phyloP scores from a whole-genome alignment of 2,329 filamentous ascomycete genomes.

The Exophiala sp. region DNA sequence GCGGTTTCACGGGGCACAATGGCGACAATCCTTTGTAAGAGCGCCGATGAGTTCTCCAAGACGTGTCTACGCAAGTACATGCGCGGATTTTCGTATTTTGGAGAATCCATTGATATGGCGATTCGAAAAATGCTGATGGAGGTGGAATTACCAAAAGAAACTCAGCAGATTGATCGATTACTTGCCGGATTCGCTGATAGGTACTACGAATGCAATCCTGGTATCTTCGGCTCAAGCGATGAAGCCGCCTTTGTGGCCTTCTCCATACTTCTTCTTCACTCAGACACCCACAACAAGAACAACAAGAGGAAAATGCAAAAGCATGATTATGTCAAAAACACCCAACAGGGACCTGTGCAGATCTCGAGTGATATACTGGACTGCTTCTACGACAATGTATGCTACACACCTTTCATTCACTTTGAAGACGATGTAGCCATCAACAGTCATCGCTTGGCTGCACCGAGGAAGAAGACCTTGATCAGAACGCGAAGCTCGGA shows the following conservation, averaged over 20 bases:
- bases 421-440: slow-evolving; percentile 87
- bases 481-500: slow-evolving; percentile 65
- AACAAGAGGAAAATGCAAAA: slow-evolving; percentile 99
- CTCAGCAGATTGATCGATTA: slow-evolving; percentile 94
- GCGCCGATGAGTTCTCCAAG: slow-evolving; percentile 76
- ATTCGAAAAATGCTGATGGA: slow-evolving; percentile 95
- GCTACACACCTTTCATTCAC: slow-evolving; percentile 96
- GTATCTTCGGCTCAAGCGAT: slow-evolving; percentile 70
- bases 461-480: slow-evolving; percentile 65
- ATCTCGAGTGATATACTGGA: slow-evolving; percentile 74
- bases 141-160: slow-evolving; percentile 92
- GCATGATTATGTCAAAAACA: slow-evolving; percentile 91
- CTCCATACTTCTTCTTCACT: slow-evolving; percentile 91
- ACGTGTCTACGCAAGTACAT: slow-evolving; percentile 90
- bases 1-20: slow-evolving; percentile 76
- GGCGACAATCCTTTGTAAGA: slow-evolving; percentile 79
- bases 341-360: slow-evolving; percentile 83
- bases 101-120: slow-evolving; percentile 96
- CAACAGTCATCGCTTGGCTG: slow-evolving; percentile 67
- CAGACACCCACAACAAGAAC: slow-evolving; percentile 99
- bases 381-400: slow-evolving; percentile 98
- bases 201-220: slow-evolving; percentile 97
- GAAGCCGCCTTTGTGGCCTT: slow-evolving; percentile 99
- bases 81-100: slow-evolving; percentile 91
- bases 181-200: slow-evolving; percentile 92